These are phyloP conservation scores for Cercospora sp. DNA, from an alignment of 2,329 filamentous ascomycete genomes.

Conservation along the genomic window DNA sequence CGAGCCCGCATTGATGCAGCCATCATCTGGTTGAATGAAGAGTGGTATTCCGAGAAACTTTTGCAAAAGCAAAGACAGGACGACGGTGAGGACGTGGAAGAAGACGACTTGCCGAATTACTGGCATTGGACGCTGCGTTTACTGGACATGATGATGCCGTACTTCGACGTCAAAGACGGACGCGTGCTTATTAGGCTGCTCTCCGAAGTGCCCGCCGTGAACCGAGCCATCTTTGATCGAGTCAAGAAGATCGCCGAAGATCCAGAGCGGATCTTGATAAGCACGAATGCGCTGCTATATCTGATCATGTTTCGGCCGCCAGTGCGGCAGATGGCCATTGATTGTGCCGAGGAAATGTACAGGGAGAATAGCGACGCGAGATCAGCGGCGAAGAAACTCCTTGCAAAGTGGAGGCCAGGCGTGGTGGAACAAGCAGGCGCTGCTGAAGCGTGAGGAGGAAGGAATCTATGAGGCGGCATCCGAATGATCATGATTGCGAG, in stretches of 20 bases:
- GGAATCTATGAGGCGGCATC: background rate
- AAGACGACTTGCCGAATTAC: conserved; percentile 33
- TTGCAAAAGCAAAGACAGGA: conserved; percentile 43
- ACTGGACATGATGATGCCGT: conserved; percentile 86
- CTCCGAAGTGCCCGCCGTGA: conserved; percentile 84
- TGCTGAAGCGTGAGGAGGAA: background rate
- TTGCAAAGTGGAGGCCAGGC: conserved; percentile 57
- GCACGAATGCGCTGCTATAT: conserved; percentile 60
- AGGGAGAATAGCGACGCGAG: conserved; percentile 51
- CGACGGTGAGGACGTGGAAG: conserved; percentile 15
- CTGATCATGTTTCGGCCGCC: conserved; percentile 61
- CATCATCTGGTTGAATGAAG: conserved; percentile 91
- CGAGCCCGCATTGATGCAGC: conserved; percentile 84
- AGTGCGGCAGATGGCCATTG: conserved; percentile 57
- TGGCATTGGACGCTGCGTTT: conserved; percentile 46
- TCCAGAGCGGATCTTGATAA: conserved; percentile 62
- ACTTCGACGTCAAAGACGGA: conserved; percentile 88
- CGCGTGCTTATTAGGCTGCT: conserved; percentile 79
- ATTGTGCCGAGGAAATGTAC: conserved; percentile 61
- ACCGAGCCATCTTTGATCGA: conserved; percentile 67
- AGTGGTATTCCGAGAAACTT: conserved; percentile 91
- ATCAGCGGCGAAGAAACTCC: conserved; percentile 53
- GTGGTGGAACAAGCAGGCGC: conserved; percentile 37
- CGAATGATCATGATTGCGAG: background rate
- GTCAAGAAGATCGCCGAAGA: conserved; percentile 65